Base-by-base conservation (phyloP, 495 filamentous ascomycete genomes). In the Aspergillus taichungensis region DNA sequence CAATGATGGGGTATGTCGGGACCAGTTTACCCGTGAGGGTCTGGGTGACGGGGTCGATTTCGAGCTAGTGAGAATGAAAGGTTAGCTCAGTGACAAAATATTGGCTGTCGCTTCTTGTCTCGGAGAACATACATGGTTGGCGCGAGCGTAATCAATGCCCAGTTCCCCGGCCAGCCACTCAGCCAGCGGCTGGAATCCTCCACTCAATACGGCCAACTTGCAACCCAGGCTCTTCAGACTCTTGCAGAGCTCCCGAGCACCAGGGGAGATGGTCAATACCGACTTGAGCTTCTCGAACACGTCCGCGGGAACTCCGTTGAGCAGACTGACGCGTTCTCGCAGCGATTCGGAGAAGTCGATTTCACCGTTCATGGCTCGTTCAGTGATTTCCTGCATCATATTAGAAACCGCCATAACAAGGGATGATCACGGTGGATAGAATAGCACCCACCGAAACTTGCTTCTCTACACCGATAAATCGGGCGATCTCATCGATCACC, bases 361-460 rank as follows among this genome's bases (percentile, higher is more conserved):
- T 60, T 97, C 92, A 37, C 92, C 92, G 50, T 90, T 82, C 92
- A 98, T 98, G 28, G 92, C 91, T 12, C 87, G 82, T 37, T 80
- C 81, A 4, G 92, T 98, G 59, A 98, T 95, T 49, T 80, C 80
- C 67, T 73, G 30, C 28, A n/a, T 12, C 18, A 31, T 6, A 35
- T 62, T 39, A 56, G n/a, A n/a, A n/a, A n/a, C n/a, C n/a, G n/a
- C n/a, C n/a, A n/a, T n/a, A n/a, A n/a, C n/a, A n/a, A n/a, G n/a
- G n/a, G n/a, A n/a, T n/a, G n/a, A n/a, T n/a, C n/a, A n/a, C n/a
- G n/a, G n/a, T n/a, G n/a, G n/a, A n/a, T n/a, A n/a, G n/a, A n/a
- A n/a, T n/a, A n/a, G n/a, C 18, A 52, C 71, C 45, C 60, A 75
- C 75, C 14, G 79, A 75, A 51, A 88, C 83, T 51, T 79, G 49